Evolutionary conservation across 345 rosid species (phyloP), one percentile per base, ranked within the genome.

Genomic region (Pugionium dolabratum): DNA sequence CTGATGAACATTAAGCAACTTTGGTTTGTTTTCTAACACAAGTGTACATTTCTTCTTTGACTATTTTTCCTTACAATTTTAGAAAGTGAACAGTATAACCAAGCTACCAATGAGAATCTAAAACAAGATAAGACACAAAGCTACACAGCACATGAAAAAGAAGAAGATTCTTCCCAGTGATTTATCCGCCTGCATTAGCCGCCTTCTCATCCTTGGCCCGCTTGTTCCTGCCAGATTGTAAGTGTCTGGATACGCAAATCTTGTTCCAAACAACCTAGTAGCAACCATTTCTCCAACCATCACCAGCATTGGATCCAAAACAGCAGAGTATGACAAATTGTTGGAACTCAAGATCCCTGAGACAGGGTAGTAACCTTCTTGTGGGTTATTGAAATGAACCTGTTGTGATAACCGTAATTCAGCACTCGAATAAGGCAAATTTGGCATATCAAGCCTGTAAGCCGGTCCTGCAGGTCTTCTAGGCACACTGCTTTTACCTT

Each of bases 201-300:
- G 95, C 78, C 99, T 88, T 75, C 95, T 76, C 49, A 83, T 62
- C 76, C 96, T 78, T 1, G 93, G 86, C 9, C 85, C 84, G 2
- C 77, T 66, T 42, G 48, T 75, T 9, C 82, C 86, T 0, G 69
- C 82, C 0, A 81, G 79, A 75, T 78, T 69, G 60, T 81, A 84
- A 6, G 84, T 74, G 65, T 88, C 79, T 1, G 92, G 86, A 46
- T 80, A 81, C 1, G 75, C 34, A 28, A 79, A 82, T 4, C 70
- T n/a, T 64, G 80, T 75, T 57, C 95, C 88, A 10, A 84, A 90
- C 44, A 81, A 54, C 71, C 99, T 79, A 18, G 81, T 70, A 6
- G 79, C 81, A 9, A 88, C 78, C 84, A 82, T 76, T 69, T 90
- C 97, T 0, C 87, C 86, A 2, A 90, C 79, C 86, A 86, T 83